Evolutionary conservation across 2,329 filamentous ascomycete species (phyloP), one percentile per base, ranked within the genome.

Genomic region (Ophiostoma angusticollis): DNA sequence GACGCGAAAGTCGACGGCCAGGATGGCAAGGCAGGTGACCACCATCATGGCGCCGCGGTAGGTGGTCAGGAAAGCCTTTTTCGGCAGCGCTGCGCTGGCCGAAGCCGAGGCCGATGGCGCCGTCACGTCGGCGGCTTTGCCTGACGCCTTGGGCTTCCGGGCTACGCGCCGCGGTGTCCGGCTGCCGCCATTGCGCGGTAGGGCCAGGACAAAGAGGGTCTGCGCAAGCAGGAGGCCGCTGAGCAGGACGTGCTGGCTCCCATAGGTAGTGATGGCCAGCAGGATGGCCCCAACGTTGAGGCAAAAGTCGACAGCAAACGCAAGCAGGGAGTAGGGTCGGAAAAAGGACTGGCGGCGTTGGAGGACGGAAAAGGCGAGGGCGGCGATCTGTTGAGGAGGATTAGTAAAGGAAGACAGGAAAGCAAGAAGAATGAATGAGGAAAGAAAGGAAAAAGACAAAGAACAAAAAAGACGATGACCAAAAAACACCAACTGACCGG

Each of bases 1-100:
- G 43, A 95, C 68, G 14, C 71, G 77, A 56, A 98, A 98, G 60
- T 98, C 91, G 37, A 98, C 91, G 13, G 91, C 91, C n/a, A 98
- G 71, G 49, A 98, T 96, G 37, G 85, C 84, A 32, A 91, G 63
- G 53, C 84, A 93, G 7, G 91, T 98, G 48, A 83, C 71, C 36
- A 93, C 70, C 69, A 98, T 77, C 86, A 98, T 93, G 35, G 77
- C 75, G 3, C 85, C 87, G 39, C 91, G 79, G 54, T 95, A 98
- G 22, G 78, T 80, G 3, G 91, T 96, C 45, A 98, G 68, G 62
- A 95, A 96, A 0, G 91, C 84, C 60, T 93, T 93, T 45, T 82
- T 72, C 1, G 89, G 84, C 13, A 95, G 64, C 17, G 64, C 63
- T 94, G n/a, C n/a, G n/a, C n/a, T 64, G 18, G 64, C 63, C 9